Evolutionary conservation across 768 basidiomycete genomes (phyloP), one percentile per base, ranked within the genome.

Genomic region (Lactifluus piperatus): DNA sequence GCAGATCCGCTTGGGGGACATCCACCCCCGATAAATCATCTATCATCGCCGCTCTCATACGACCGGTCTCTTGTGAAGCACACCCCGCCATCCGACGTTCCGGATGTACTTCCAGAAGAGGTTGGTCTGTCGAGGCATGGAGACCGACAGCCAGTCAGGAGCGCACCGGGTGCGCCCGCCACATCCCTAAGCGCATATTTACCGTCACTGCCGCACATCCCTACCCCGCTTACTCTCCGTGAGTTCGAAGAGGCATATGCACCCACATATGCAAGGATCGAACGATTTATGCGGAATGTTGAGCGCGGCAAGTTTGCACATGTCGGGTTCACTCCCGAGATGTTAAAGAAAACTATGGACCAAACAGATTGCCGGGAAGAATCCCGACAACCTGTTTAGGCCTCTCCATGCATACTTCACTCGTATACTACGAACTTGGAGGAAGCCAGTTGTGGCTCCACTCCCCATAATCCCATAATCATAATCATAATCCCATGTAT

Each of bases 221-320:
- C 22, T 3, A 14, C 27, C 16, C 50, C 51, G 18, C 51, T 32
- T 36, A 53, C 57, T 4, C 36, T 58, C 20, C 45, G 46, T 29
- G 57, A 58, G 27, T 29, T 58, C 16, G 57, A 58, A 22, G 57
- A 58, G 26, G 57, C 57, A 26, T 58, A 58, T 22, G 51, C 34
- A 5, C 44, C 51, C 9, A 53, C 57, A 11, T 53, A 39, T 22
- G 51, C 51, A 14, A 46, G 45, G 5, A 30, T 58, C 34, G 57
- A 53, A 41, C 51, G 20, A 2, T 53, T 58, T 9, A n/a, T 58
- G 3, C 26, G 20, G 8, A 24, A 18, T n/a, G 36, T 53, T 11
- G 27, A 46, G 30, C 11, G 27, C 1, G 51, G 51, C n/a, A 41
- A 41, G 8, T 26, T 13, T 3, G 45, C 27, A 22, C 57, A 29